Base-by-base conservation (phyloP, 2,329 filamentous ascomycete genomes). In the Apiospora malaysiana region DNA sequence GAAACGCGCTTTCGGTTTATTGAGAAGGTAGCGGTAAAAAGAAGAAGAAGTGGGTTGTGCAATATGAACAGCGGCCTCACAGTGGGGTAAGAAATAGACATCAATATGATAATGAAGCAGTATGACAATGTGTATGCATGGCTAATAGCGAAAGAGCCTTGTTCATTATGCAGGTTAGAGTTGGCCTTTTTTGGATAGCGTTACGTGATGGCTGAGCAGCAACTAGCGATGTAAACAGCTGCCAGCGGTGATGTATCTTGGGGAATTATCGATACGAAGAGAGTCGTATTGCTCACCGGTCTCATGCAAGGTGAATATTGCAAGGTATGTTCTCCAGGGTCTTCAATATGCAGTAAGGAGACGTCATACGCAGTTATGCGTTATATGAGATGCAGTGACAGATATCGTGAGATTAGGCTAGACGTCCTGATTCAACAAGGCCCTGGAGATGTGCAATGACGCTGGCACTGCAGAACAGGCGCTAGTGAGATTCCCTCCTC, bases 401-500 rank as follows among this genome's bases (percentile, higher is more conserved):
- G 43, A 51, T 45, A 70, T 72, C 71, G 69, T 72, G 71, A 72
- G 12, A 46, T 4, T 12, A 40, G 56, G 32, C 6, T 23, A 27
- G 45, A 66, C 66, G 66, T 69, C 66, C 68, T 23, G 12, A 63
- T n/a, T 45, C 23, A 68, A 21, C 9, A 49, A 40, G n/a, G 45
- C 68, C 70, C 71, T 56, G 68, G 71, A 66, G 18, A 71, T 49
- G 70, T 68, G 65, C 42, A 68, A 71, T 71, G 70, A 71, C 70
- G 70, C 47, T 46, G 27, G 32, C 18, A 47, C n/a, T 69, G 70
- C 56, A 69, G 45, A 27, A 12, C 18, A n/a, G 56, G 56, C 56
- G 21, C 56, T 63, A 66, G 23, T 47, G 32, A 42, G 10, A 0
- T 16, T 27, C 23, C 37, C 32, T 40, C 32, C 49, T 51, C 10